Evolutionary conservation across 257 asterid genomes (phyloP), one percentile per base, ranked within the genome.

Genomic region (Nicotiana sylvestris): DNA sequence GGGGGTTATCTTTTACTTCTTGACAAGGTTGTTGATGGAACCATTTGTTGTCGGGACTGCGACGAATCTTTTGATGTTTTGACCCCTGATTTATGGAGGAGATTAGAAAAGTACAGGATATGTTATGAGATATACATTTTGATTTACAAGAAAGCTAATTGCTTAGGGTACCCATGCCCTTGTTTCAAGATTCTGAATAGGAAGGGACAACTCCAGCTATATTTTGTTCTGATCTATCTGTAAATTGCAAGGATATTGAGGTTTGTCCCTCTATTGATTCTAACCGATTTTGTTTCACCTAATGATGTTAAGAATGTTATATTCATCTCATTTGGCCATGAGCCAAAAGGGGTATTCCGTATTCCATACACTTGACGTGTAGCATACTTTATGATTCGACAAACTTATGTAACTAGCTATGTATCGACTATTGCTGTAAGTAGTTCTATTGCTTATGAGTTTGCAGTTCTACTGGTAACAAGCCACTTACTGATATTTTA

Each of bases 1-100:
- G 77, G 99, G 99, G 55, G 89, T 94, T 82, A 66, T 91, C 78
- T 96, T 96, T 88, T 96, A 96, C 93, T 96, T 96, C 91, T 83
- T 94, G 91, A 96, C 99, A 2, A 91, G 98, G 81, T 32, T 93
- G 72, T 85, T 96, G 83, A 91, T 96, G 99, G 99, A 96, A 86
- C 99, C 98, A 0, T 96, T 96, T 85, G 92, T 96, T 58, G 98
- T 96, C 60, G 98, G 98, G 87, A 89, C 94, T 79, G 90, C 98
- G 2, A 88, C 95, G 51, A 93, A 93, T 85, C 88, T 96, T 92
- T 84, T 93, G 88, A 94, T 96, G 99, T 96, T 96, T 85, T 96
- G 88, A 89, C 84, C 57, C 51, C 32, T 57, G 49, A 77, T n/a
- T 29, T 35, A 21, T 49, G 79, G 79, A 74, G 61, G 79, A 21